These are phyloP conservation scores for Hamigera avellanea DNA, from an alignment of 495 filamentous ascomycete genomes.

Conservation along the genomic window DNA sequence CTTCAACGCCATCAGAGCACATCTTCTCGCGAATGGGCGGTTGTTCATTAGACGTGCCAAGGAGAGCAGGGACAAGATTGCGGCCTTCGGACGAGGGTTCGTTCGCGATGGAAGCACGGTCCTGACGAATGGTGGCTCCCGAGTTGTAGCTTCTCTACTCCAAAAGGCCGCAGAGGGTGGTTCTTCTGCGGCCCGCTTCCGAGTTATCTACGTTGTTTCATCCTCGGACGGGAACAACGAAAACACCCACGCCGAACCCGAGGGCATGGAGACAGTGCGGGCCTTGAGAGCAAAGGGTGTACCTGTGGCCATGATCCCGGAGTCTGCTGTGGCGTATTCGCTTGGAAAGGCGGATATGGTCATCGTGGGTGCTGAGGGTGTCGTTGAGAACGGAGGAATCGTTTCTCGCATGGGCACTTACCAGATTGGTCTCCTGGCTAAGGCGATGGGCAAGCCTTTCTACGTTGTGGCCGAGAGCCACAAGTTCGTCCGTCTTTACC, in stretches of 20 bases:
- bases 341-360: conserved; percentile 71
- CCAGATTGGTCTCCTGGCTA: conserved; percentile 76
- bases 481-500: conserved; percentile 81
- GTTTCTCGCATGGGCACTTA: conserved; percentile 85
- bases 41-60: conserved; percentile 85
- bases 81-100: conserved; percentile 61
- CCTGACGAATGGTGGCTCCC: conserved; percentile 75
- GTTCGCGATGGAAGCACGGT: conserved; percentile 67
- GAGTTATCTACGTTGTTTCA: conserved; percentile 68
- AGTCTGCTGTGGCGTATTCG: conserved; percentile 73
- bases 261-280: conserved; percentile 51
- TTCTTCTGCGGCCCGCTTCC: conserved; percentile 52
- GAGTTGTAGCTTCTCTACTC: conserved; percentile 71
- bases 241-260: conserved; percentile 29
- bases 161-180: conserved; percentile 57
- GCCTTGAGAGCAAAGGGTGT: conserved; percentile 63
- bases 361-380: conserved; percentile 87
- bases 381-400: conserved; percentile 88
- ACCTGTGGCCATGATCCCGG: conserved; percentile 72
- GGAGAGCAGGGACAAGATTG: conserved; percentile 70
- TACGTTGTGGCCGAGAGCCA: conserved; percentile 92
- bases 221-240: conserved; percentile 19
- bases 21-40: conserved; percentile 71
- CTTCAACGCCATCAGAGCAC: conserved; percentile 71
- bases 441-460: conserved; percentile 65